Evolutionary conservation across 768 basidiomycete genomes (phyloP).

Genomic region (Auricularia auricula-judae): DNA sequence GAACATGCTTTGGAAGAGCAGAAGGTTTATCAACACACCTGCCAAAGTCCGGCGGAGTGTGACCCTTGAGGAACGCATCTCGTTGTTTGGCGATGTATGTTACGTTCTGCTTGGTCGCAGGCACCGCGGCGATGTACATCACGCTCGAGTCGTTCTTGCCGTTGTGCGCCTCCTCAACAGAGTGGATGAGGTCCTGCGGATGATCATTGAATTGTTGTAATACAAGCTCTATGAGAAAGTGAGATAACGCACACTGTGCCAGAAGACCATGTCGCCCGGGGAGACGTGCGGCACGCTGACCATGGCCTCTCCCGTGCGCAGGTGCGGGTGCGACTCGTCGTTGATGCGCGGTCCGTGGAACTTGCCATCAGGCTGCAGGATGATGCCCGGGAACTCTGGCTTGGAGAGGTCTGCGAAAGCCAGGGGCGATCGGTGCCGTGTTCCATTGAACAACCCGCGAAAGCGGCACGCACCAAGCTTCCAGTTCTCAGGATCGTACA

Average conservation of each 20-base stretch:
- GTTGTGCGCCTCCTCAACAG: slow-evolving; percentile 44
- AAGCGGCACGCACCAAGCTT: slow-evolving; percentile 28
- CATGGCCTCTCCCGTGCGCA: slow-evolving; percentile 54
- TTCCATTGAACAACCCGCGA: not conserved
- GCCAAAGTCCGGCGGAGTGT: slow-evolving; percentile 65
- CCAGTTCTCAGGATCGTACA: slow-evolving; percentile 44
- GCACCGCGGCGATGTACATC: slow-evolving; percentile 72
- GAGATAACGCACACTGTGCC: slow-evolving; percentile 30
- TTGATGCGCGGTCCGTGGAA: slow-evolving; percentile 26
- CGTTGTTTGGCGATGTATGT: slow-evolving; percentile 53
- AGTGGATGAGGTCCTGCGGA: slow-evolving; percentile 36
- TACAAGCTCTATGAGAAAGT: too few species aligned
- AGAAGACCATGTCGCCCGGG: slow-evolving; percentile 72
- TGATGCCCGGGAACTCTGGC: slow-evolving; percentile 44
- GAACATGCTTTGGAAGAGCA: too few species aligned
- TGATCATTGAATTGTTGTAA: too few species aligned
- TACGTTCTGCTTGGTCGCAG: slow-evolving; percentile 49
- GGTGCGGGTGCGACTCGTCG: slow-evolving; percentile 51
- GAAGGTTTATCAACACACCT: not conserved
- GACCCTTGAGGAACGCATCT: slow-evolving; percentile 45
- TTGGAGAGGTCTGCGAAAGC: slow-evolving; percentile 29
- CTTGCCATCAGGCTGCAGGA: slow-evolving; percentile 10
- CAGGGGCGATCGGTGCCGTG: not conserved
- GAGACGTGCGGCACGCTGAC: slow-evolving; percentile 52
- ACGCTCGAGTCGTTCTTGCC: slow-evolving; percentile 31